Conservation (phyloP, 2,329 filamentous ascomycete species). For the Moelleriella libera region DNA sequence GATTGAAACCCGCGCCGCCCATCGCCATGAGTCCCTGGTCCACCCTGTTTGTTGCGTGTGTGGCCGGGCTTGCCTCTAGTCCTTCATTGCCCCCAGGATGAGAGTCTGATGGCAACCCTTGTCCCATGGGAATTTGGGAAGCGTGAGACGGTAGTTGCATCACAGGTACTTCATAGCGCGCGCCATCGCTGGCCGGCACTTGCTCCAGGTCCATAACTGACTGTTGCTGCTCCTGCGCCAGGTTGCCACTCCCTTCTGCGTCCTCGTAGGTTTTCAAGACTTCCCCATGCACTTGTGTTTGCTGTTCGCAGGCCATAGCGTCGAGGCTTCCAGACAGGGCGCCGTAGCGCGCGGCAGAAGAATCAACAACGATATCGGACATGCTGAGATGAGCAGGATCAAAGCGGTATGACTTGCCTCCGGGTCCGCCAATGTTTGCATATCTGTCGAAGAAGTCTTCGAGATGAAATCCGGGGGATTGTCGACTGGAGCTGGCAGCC, state of each 20-base stretch:
- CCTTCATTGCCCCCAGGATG: neutral
- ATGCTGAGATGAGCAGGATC: slow-evolving; percentile 65
- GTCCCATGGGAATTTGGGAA: neutral
- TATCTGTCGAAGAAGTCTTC: slow-evolving; percentile 85
- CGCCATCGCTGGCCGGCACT: neutral
- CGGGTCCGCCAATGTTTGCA: slow-evolving; percentile 37
- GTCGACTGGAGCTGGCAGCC: slow-evolving; percentile 50
- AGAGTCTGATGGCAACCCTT: neutral
- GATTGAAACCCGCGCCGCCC: slow-evolving; percentile 1
- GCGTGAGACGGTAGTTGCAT: too few relatives aligned
- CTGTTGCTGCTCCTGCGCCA: neutral
- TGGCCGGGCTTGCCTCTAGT: neutral
- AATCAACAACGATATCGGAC: slow-evolving; percentile 49
- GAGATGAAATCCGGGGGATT: slow-evolving; percentile 67
- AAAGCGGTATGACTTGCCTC: slow-evolving; percentile 47
- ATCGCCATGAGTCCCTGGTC: slow-evolving; percentile 11
- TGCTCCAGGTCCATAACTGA: neutral
- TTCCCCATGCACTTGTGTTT: slow-evolving; percentile 4
- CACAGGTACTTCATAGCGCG: too few relatives aligned
- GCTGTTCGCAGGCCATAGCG: slow-evolving; percentile 15
- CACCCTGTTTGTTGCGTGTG: slow-evolving; percentile 10
- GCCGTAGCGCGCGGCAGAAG: slow-evolving; percentile 40
- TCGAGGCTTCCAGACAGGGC: slow-evolving; percentile 30
- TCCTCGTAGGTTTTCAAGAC: neutral
- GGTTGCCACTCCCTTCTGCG: neutral